Evolutionary conservation across 2,329 filamentous ascomycete species (phyloP).

Genomic region (Bipolaris sorokiniana): DNA sequence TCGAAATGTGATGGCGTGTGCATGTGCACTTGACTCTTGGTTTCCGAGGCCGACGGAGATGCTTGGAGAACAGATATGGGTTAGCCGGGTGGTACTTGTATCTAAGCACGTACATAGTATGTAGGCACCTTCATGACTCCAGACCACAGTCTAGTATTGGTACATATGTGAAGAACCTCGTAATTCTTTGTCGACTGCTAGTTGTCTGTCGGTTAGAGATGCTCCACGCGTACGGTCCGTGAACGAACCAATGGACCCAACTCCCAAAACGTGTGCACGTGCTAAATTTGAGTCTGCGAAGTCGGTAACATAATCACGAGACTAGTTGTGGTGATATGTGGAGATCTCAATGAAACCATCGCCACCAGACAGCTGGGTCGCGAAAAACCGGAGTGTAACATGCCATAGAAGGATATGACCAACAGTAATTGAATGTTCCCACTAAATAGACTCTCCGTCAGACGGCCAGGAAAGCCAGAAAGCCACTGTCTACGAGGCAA

Average conservation of each 20-base stretch:
- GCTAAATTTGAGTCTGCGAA: background rate
- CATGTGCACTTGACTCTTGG: no score
- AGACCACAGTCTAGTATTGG: background rate
- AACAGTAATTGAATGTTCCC: background rate
- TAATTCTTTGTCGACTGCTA: background rate
- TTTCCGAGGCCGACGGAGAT: no score
- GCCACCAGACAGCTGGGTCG: background rate
- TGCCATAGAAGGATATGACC: background rate
- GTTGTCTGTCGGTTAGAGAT: background rate
- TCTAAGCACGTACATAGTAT: no score
- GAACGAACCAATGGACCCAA: background rate
- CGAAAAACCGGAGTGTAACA: background rate
- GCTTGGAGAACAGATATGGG: no score
- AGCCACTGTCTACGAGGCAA: background rate
- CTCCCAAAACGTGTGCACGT: background rate
- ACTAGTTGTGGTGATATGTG: background rate
- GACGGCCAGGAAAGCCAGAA: background rate
- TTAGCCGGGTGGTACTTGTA: no score
- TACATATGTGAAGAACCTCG: background rate
- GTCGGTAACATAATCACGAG: background rate
- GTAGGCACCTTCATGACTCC: no score
- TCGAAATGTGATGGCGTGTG: no score
- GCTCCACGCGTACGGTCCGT: background rate
- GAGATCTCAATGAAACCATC: background rate
- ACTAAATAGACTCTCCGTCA: background rate